A percentile compares a stretch with the other conserved stretches of the same genome.
phyloP scores from a whole-genome alignment of 768 basidiomycete genomes.

The Tulasnella sp. region DNA sequence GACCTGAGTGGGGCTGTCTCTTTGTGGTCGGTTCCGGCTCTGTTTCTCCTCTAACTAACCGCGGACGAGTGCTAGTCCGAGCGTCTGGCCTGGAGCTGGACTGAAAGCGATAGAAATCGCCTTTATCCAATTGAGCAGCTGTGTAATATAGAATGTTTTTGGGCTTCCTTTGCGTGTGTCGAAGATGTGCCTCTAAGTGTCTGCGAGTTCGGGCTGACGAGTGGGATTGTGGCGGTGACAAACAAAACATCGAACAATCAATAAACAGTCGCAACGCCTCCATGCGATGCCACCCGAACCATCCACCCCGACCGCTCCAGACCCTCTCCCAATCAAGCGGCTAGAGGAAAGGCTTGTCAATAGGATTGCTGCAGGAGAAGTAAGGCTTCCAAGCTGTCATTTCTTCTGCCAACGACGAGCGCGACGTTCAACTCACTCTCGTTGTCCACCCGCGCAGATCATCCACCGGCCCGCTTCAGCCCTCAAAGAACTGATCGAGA shows the following conservation, averaged over 20 bases:
- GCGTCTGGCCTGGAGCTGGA: too few species aligned
- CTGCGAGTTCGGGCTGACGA: too few species aligned
- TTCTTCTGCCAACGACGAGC: not conserved
- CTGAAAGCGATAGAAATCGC: too few species aligned
- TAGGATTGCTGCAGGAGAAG: slow-evolving; percentile 65
- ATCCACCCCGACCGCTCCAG: not conserved
- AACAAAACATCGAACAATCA: not conserved
- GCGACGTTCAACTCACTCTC: not conserved
- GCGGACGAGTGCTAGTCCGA: too few species aligned
- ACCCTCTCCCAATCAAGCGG: slow-evolving; percentile 44
- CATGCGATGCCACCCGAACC: not conserved
- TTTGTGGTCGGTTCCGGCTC: too few species aligned
- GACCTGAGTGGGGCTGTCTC: too few species aligned
- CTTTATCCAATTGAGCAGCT: too few species aligned
- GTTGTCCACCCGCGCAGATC: slow-evolving; percentile 36
- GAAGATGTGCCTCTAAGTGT: too few species aligned
- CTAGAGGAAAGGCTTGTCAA: slow-evolving; percentile 80
- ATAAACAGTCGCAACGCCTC: not conserved
- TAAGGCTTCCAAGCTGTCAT: slow-evolving; percentile 16
- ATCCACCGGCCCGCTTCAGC: slow-evolving; percentile 89
- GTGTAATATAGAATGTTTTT: too few species aligned
- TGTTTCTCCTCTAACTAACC: too few species aligned
- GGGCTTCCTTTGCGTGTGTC: too few species aligned
- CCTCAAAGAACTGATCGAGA: slow-evolving; percentile 91
- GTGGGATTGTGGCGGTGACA: not conserved